Evolutionary conservation across 768 basidiomycete genomes (phyloP), one percentile per base, ranked within the genome.

Genomic region (Sarcodon aspratus): DNA sequence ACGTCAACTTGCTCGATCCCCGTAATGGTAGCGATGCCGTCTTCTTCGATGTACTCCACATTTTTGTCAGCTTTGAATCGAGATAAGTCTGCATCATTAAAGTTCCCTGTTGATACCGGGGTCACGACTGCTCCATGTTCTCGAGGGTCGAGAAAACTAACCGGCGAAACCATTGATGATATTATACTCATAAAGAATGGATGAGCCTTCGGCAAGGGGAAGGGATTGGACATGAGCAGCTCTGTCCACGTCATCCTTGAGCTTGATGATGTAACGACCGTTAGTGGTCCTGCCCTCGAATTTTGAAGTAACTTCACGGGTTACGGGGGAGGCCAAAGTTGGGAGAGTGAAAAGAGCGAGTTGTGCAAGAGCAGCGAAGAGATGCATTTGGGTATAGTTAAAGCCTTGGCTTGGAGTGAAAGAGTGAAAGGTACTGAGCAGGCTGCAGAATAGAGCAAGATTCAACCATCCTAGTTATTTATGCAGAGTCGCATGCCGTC

Each of bases 111-210:
- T 27, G 7, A 0, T 17, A n/a, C 13, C 3, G 6, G 8, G 27
- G 45, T 2, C 32, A 40, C 18, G 44, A 45, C 31, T 35, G 13
- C 33, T 11, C 18, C 8, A 10, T 2, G 21, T 27, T 27, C 21
- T 27, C 21, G 5, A 5, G 13, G 5, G 1, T 44, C 12, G 13
- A 18, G 17, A n/a, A 34, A 44, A 36, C 48, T 1, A n/a, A 55
- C 59, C 59, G 15, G 57, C 55, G 21, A 55, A 60, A 42, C 53
- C 59, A 45, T 60, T 52, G 35, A 58, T 40, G 34, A 60, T 27
- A 27, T 42, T 36, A 3, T 46, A 36, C 32, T 52, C 21, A 27
- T 27, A 27, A 27, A 27, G 21, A 3, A 27, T 15, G 4, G 17
- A 15, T 9, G 8, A 13, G 40, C 7, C 40, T 42, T 27, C 40